Evolutionary conservation across 352 stramenopile species (phyloP), one percentile per base, ranked within the genome.

Genomic region (Globisporangium orthogonon): DNA sequence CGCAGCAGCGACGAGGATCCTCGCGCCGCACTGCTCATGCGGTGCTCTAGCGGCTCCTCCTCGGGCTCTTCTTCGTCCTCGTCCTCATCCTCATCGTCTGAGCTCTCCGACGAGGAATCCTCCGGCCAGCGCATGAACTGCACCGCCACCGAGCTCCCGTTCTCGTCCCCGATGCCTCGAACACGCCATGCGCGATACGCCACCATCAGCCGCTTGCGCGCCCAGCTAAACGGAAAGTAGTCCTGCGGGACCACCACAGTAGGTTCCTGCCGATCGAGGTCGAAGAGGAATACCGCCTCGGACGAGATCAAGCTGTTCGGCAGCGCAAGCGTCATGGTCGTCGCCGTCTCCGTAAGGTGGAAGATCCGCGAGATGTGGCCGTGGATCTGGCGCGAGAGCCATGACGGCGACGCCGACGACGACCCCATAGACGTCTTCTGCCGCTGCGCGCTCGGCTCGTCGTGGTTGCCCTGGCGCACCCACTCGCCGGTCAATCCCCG

Each of bases 81-180:
- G 7, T 76, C 73, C 5, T 74, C 60, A 2, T 51, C 54, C 3
- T 61, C 52, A 5, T 61, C 54, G 39, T 60, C 61, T 23, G 47
- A 47, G 49, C 63, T 52, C 29, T 49, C 50, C 45, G 23, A 14
- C 4, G 35, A 45, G 18, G 18, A 11, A 15, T 60, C 60, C n/a
- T 76, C 67, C 4, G 79, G 76, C 79, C 79, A 89, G 56, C 76
- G 71, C 79, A 89, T 89, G 50, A 78, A 78, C 43, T 86, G 71
- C 39, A 86, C 69, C 0, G 69, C 74, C 10, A 86, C 63, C 0
- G 69, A 68, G 29, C 74, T 83, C 40, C 71, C 70, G 58, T 75
- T 79, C 56, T 70, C 62, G 58, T 82, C 74, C 35, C 56, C 65
- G 31, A 85, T 73, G 41, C 67, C 69, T 41, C 75, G 70, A 23